Conservation (phyloP, 169 alveolate species). For the Plasmodium gonderi region DNA sequence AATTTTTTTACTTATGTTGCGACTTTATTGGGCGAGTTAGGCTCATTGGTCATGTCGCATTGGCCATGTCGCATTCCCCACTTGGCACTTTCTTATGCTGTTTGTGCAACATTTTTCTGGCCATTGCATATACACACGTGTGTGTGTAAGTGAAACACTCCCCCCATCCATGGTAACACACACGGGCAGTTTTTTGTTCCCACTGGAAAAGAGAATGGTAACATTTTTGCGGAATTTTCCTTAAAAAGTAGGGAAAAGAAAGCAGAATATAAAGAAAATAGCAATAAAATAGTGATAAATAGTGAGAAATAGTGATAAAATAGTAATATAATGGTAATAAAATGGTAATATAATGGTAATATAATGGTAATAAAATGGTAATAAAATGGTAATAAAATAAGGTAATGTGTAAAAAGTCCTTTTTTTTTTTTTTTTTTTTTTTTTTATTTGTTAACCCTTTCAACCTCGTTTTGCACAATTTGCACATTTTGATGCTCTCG, state of each 20-base stretch:
- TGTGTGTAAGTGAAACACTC: neutral
- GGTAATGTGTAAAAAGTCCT: neutral
- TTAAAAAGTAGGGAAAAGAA: neutral
- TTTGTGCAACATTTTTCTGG: neutral
- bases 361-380: neutral
- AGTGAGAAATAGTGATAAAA: no score
- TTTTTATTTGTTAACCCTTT: neutral
- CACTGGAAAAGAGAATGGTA: neutral
- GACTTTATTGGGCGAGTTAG: no score
- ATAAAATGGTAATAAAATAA: neutral
- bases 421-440: neutral
- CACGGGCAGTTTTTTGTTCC: neutral
- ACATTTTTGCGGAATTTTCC: neutral
- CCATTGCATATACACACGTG: neutral
- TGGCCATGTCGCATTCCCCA: neutral
- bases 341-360: no score
- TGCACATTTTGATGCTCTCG: neutral
- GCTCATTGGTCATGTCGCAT: no score
- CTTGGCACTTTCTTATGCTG: neutral
- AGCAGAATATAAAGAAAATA: neutral
- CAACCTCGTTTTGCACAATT: neutral
- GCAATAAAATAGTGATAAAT: neutral
- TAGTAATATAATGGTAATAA: neutral
- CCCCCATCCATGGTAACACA: neutral
- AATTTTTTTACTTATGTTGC: no score